Conservation (phyloP, 495 filamentous ascomycete species). For the Bacidia rubella region DNA sequence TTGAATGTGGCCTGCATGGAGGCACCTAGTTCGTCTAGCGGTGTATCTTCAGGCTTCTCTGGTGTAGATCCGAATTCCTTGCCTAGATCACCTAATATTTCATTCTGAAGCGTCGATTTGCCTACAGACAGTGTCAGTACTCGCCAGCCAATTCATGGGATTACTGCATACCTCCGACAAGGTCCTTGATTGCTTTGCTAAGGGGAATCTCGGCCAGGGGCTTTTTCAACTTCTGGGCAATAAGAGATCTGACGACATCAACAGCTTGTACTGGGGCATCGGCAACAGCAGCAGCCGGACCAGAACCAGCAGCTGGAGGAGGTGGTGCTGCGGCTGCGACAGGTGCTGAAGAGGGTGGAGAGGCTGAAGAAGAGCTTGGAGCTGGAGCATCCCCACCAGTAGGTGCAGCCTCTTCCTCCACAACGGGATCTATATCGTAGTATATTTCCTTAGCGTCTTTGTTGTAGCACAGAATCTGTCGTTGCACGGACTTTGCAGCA, state of each 20-base stretch:
- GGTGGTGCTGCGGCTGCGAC: slow-evolving; percentile 41
- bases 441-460: slow-evolving; percentile 99
- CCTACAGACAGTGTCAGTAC: slow-evolving; percentile 35
- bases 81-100: slow-evolving; percentile 87
- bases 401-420: slow-evolving; percentile 65
- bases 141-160: background rate
- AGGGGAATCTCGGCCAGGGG: slow-evolving; percentile 74
- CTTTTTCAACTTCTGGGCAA: slow-evolving; percentile 99
- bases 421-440: slow-evolving; percentile 92
- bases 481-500: slow-evolving; percentile 84
- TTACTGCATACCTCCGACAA: slow-evolving; percentile 78
- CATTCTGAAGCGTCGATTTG: slow-evolving; percentile 95
- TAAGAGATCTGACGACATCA: slow-evolving; percentile 76
- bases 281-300: slow-evolving; percentile 77
- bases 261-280: slow-evolving; percentile 78
- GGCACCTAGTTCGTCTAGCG: slow-evolving; percentile 86
- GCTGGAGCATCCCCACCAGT: slow-evolving; percentile 30
- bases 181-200: slow-evolving; percentile 95
- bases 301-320: slow-evolving; percentile 53
- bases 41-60: slow-evolving; percentile 96
- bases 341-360: slow-evolving; percentile 33
- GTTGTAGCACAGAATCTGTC: slow-evolving; percentile 98
- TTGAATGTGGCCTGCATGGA: slow-evolving; percentile 97
- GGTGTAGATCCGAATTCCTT: slow-evolving; percentile 98
- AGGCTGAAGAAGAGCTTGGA: slow-evolving; percentile 25